Percentiles rank a stretch among this genome's conserved stretches.
Evolutionary conservation across 1,139 yeast species (phyloP).

Genomic region (Pichia sorboxylosa): DNA sequence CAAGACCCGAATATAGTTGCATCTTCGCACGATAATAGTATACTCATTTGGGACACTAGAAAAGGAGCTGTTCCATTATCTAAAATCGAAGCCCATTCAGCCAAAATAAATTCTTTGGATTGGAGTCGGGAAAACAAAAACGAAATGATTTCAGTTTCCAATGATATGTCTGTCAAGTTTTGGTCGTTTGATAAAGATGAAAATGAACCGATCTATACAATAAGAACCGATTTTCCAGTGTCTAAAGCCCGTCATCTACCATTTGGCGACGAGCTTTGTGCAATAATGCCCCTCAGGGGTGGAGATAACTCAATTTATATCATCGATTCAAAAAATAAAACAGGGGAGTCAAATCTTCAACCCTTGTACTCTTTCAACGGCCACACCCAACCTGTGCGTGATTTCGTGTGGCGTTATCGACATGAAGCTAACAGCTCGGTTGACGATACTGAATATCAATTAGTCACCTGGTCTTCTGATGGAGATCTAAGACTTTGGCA

Average conservation of each 20-base stretch:
- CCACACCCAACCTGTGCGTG: constrained; percentile 75
- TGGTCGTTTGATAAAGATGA: constrained; percentile 53
- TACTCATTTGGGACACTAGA: constrained; percentile 80
- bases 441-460: constrained; percentile 72
- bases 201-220: constrained; percentile 42
- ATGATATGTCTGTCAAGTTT: constrained; percentile 74
- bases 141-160: constrained; percentile 67
- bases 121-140: constrained; percentile 53
- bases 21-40: constrained; percentile 70
- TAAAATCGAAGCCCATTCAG: constrained; percentile 59
- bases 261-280: constrained; percentile 75
- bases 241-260: constrained; percentile 84
- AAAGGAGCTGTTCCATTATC: constrained; percentile 69
- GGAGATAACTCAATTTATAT: constrained; percentile 69
- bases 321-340: constrained; percentile 37
- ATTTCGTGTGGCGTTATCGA: constrained; percentile 75
- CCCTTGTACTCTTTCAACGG: constrained; percentile 64
- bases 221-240: constrained; percentile 71
- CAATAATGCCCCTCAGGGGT: constrained; percentile 83
- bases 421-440: constrained; percentile 31
- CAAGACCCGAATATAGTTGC: constrained; percentile 68
- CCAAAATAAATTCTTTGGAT: constrained; percentile 83
- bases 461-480: constrained; percentile 92
- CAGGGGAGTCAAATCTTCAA: constrained; percentile 32
- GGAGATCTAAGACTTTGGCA: constrained; percentile 81